phyloP scores from a whole-genome alignment of 2,329 filamentous ascomycete species.

The Coniella lustricola region DNA sequence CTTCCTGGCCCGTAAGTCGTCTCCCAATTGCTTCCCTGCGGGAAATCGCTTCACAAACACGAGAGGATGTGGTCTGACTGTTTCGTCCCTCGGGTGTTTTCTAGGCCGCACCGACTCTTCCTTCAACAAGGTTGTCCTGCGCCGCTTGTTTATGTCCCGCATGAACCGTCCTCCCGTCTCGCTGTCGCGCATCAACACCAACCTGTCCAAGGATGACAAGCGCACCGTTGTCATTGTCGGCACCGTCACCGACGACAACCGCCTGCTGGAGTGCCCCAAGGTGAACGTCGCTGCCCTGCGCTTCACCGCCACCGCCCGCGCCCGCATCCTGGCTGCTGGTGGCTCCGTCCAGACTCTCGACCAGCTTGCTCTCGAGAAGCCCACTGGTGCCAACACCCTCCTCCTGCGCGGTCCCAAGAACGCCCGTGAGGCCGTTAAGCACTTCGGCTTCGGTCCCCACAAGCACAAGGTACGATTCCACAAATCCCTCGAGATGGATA shows the following conservation, averaged over 20 bases:
- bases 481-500: neutral
- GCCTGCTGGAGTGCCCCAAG: conserved; percentile 84
- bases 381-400: conserved; percentile 94
- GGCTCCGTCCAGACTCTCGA: conserved; percentile 94
- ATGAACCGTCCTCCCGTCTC: conserved; percentile 97
- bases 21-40: conserved; percentile 6
- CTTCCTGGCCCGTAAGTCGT: conserved; percentile 91
- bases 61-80: neutral
- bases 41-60: neutral
- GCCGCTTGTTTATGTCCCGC: conserved; percentile 96
- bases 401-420: conserved; percentile 98
- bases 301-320: conserved; percentile 93
- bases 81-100: neutral
- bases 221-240: conserved; percentile 93
- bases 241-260: conserved; percentile 97
- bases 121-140: conserved; percentile 99
- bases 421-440: conserved; percentile 93
- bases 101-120: conserved; percentile 87
- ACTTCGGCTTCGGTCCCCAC: conserved; percentile 98
- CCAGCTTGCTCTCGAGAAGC: conserved; percentile 90
- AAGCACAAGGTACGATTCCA: conserved; percentile 72
- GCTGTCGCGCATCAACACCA: conserved; percentile 79
- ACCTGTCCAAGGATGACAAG: conserved; percentile 55
- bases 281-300: conserved; percentile 87
- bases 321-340: conserved; percentile 86